Evolutionary conservation across 2,329 filamentous ascomycete species (phyloP), one percentile per base, ranked within the genome.

Genomic region (Aspergillus sclerotialis): DNA sequence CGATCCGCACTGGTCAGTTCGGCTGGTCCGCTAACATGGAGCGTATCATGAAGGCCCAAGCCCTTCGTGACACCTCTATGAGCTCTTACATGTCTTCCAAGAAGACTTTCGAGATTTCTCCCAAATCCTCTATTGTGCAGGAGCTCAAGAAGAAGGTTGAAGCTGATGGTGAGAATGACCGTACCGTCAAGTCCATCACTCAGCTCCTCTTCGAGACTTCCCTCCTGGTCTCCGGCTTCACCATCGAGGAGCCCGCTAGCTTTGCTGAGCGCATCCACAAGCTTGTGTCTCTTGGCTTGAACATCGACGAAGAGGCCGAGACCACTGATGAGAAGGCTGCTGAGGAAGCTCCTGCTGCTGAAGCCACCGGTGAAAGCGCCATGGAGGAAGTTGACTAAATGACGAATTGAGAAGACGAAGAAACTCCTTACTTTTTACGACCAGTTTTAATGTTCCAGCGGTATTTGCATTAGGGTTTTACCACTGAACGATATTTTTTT

Each of bases 1-100:
- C 92, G 65, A 96, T 98, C 78, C 90, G 92, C 69, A 98, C 92
- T 53, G 92, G 92, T 61, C 92, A 96, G 74, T 98, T 98, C 69
- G 92, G 92, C 72, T 98, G 92, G 92, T 96, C 90, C 38, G 92
- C 92, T 65, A 98, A 98, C 81, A 98, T 98, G 92, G 92, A 98
- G 80, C 92, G 92, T 77, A 98, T 98, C 82, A 98, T 98, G 92
- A 98, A 98, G 84, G 92, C 92, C 17, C 92, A 98, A 78, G 92
- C 92, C 61, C 90, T 98, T 60, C 92, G 92, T 74, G 92, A 98
- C 75, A 98, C 92, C 53, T 95, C 89, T 60, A 98, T 98, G 92
- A 87, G 80, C 72, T 94, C 87, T 57, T 98, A 98, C 85, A 98
- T 98, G 92, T 93, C 87, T 50, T 96, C 90, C 66, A 98, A 98